Conservation (phyloP, 2,329 filamentous ascomycete genomes). For the Fusarium temperatum region DNA sequence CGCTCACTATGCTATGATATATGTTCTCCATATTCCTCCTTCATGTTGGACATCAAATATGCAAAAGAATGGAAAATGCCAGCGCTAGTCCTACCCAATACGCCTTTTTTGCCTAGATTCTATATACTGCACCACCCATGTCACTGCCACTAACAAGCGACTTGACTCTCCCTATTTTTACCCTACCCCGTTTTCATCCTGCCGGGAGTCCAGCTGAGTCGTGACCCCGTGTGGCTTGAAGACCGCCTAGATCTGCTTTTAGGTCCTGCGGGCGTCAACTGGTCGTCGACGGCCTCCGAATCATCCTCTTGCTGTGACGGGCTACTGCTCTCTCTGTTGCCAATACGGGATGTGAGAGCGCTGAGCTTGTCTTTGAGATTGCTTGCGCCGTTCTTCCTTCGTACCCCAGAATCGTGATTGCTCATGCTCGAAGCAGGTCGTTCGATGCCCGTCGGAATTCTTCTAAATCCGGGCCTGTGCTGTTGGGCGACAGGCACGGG, state of each 20-base stretch:
- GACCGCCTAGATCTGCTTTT: slow-evolving; percentile 30
- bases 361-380: slow-evolving; percentile 50
- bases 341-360: slow-evolving; percentile 46
- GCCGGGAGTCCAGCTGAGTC: slow-evolving; percentile 25
- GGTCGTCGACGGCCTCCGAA: slow-evolving; percentile 34
- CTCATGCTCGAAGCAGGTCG: slow-evolving; percentile 48
- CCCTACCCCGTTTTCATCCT: slow-evolving; percentile 25
- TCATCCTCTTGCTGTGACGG: slow-evolving; percentile 35
- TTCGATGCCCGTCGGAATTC: slow-evolving; percentile 35
- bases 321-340: slow-evolving; percentile 33
- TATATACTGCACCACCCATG: slow-evolving; percentile 16
- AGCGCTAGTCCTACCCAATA: slow-evolving; percentile 18
- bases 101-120: slow-evolving; percentile 27
- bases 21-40: background rate
- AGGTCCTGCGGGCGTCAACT: slow-evolving; percentile 11
- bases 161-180: slow-evolving; percentile 2
- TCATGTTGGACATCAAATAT: background rate
- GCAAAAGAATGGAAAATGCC: slow-evolving; percentile 27
- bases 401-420: slow-evolving; percentile 37
- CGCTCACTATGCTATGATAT: slow-evolving; percentile 20
- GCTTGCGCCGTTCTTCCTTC: slow-evolving; percentile 43
- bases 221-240: slow-evolving; percentile 29
- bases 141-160: background rate
- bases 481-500: slow-evolving; percentile 20
- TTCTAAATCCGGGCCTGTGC: slow-evolving; percentile 36